These are phyloP conservation scores for Curvularia spicifera DNA, from an alignment of 2,329 filamentous ascomycete genomes.

Conservation along the genomic window DNA sequence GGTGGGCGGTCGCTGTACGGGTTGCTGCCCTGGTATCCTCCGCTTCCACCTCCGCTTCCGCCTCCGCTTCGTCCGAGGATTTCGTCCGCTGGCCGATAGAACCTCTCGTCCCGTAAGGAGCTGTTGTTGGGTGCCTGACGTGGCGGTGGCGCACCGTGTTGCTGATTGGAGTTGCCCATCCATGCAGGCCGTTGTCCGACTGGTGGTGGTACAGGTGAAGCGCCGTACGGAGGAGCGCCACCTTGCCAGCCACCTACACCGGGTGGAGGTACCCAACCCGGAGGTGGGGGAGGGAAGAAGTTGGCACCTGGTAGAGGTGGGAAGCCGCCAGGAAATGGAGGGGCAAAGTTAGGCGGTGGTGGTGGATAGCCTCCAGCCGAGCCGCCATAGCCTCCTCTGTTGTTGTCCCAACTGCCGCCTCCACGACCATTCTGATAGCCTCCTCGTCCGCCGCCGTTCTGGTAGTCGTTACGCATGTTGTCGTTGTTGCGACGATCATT, in stretches of 20 bases:
- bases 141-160: slow-evolving; percentile 29
- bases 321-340: slow-evolving; percentile 36
- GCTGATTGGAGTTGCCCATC: slow-evolving; percentile 29
- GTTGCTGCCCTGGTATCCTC: slow-evolving; percentile 30
- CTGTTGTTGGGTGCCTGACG: slow-evolving; percentile 30
- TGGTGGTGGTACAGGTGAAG: slow-evolving; percentile 21
- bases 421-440: slow-evolving; percentile 29
- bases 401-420: slow-evolving; percentile 20
- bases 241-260: slow-evolving; percentile 22
- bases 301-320: slow-evolving; percentile 36
- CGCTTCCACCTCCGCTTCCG: slow-evolving; percentile 28
- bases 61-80: slow-evolving; percentile 35
- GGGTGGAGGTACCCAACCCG: slow-evolving; percentile 40
- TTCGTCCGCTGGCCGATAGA: slow-evolving; percentile 35
- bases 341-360: slow-evolving; percentile 31
- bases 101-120: slow-evolving; percentile 31
- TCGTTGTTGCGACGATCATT: slow-evolving; percentile 30
- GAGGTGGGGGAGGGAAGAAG: slow-evolving; percentile 35
- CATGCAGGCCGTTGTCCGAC: slow-evolving; percentile 27
- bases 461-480: slow-evolving; percentile 18
- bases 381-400: slow-evolving; percentile 27
- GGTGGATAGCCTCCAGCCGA: slow-evolving; percentile 29
- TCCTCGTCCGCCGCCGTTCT: slow-evolving; percentile 36
- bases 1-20: slow-evolving; percentile 30
- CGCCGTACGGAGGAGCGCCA: slow-evolving; percentile 23